Evolutionary conservation across 2,329 filamentous ascomycete genomes (phyloP), one percentile per base, ranked within the genome.

Genomic region (Pseudocercospora vitis): DNA sequence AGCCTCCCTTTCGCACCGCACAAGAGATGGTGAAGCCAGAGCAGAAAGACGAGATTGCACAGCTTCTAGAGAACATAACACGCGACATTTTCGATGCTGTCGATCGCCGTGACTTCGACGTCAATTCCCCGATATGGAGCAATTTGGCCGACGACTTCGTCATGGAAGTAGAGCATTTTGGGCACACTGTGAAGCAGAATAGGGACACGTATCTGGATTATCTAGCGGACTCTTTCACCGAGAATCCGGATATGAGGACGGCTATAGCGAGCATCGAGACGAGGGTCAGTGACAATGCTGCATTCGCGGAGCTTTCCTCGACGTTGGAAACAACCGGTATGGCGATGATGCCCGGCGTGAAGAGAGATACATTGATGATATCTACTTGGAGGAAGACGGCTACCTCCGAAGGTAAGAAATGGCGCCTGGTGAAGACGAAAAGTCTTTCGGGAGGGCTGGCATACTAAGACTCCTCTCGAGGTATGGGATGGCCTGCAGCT

Each of bases 81-180:
- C 26, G 28, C 19, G 29, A 21, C 11, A 35, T 52, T 31, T 42
- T 35, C 31, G n/a, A 37, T 7, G 39, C 31, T 2, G 9, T 52
- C 50, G 29, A 52, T 21, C n/a, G 14, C n/a, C 32, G 50, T 7
- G 31, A 47, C 9, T 52, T 47, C 31, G 40, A 39, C 7, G n/a
- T 28, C 1, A 11, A 29, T 9, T 52, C 31, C 21, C 29, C 12
- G 12, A 26, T 33, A 21, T 52, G 49, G 49, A 46, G 39, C 39
- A 21, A 44, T 21, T n/a, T 44, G 12, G 37, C 48, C 26, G 29
- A 44, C 11, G 9, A 21, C 29, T 23, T 42, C 14, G 39, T 51
- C 9, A 37, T 37, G 19, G 33, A 37, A 18, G 19, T 16, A 9
- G 33, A 37, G 19, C 33, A 16, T n/a, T 37, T 37, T 16, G 33